phyloP scores from a whole-genome alignment of 352 stramenopile genomes.

The Phytophthora quininea region DNA sequence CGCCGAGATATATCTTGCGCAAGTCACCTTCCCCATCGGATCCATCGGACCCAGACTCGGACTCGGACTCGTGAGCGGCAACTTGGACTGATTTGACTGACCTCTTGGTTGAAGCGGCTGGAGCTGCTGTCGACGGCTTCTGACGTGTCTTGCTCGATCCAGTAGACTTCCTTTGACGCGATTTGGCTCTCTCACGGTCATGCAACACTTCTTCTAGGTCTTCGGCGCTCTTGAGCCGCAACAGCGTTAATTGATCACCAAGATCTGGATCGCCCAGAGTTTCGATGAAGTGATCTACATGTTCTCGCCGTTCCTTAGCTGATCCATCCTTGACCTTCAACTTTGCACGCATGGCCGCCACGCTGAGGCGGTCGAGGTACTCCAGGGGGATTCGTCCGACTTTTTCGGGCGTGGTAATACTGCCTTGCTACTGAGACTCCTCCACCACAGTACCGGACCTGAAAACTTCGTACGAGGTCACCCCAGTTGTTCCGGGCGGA shows the following conservation, averaged over 20 bases:
- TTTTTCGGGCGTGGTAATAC: neutral
- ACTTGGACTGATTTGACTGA: neutral
- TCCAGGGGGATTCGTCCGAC: neutral
- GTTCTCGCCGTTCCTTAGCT: too few species aligned
- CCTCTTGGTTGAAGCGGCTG: neutral
- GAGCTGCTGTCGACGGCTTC: neutral
- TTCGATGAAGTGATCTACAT: too few species aligned
- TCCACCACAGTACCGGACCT: neutral
- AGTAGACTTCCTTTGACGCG: neutral
- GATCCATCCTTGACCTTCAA: neutral
- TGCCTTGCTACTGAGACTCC: neutral
- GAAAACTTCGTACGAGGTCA: neutral
- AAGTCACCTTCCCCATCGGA: neutral
- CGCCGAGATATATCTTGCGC: too few species aligned
- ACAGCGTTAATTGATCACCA: neutral
- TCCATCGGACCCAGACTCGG: neutral
- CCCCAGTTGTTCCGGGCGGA: neutral
- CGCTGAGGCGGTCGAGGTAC: neutral
- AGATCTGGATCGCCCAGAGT: neutral
- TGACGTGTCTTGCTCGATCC: constrained; percentile 1
- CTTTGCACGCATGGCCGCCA: neutral
- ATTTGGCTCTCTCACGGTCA: neutral
- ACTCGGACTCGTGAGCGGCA: neutral
- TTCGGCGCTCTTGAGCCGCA: neutral
- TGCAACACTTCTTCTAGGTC: neutral